These are phyloP conservation scores for Pichia sp. DNA, from an alignment of 1,139 yeast genomes.

Conservation along the genomic window DNA sequence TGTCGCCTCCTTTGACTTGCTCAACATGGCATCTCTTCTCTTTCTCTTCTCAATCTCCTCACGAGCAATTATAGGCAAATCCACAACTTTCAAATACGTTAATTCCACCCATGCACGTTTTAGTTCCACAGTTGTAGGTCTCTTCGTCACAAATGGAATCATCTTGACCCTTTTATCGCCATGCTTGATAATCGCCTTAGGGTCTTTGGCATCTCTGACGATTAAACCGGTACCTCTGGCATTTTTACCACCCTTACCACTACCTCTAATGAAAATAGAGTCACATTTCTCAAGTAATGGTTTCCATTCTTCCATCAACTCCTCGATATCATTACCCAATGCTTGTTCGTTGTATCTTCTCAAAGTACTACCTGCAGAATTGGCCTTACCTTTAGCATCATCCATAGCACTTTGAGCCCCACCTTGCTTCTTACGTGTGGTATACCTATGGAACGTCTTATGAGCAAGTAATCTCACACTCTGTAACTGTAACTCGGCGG, in stretches of 20 bases:
- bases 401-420: slow-evolving; percentile 94
- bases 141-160: slow-evolving; percentile 83
- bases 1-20: slow-evolving; percentile 19
- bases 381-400: slow-evolving; percentile 89
- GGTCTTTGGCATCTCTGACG: slow-evolving; percentile 36
- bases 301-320: slow-evolving; percentile 61
- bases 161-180: slow-evolving; percentile 53
- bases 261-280: slow-evolving; percentile 76
- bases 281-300: slow-evolving; percentile 50
- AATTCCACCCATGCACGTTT: slow-evolving; percentile 81
- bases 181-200: slow-evolving; percentile 39
- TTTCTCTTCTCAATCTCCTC: slow-evolving; percentile 26
- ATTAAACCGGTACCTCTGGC: slow-evolving; percentile 57
- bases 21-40: slow-evolving; percentile 26
- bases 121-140: slow-evolving; percentile 81
- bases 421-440: slow-evolving; percentile 96
- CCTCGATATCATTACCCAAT: slow-evolving; percentile 66
- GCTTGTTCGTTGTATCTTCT: slow-evolving; percentile 90
- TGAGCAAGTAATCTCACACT: slow-evolving; percentile 61
- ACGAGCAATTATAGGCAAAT: slow-evolving; percentile 45
- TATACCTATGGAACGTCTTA: slow-evolving; percentile 89
- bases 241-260: slow-evolving; percentile 37
- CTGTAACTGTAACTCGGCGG: slow-evolving; percentile 44
- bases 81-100: slow-evolving; percentile 49
- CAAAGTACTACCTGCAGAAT: slow-evolving; percentile 88